Percentiles rank a stretch among this genome's conserved stretches.
Conservation (phyloP, 257 asterid genomes). For the Solanum bukasovii region DNA sequence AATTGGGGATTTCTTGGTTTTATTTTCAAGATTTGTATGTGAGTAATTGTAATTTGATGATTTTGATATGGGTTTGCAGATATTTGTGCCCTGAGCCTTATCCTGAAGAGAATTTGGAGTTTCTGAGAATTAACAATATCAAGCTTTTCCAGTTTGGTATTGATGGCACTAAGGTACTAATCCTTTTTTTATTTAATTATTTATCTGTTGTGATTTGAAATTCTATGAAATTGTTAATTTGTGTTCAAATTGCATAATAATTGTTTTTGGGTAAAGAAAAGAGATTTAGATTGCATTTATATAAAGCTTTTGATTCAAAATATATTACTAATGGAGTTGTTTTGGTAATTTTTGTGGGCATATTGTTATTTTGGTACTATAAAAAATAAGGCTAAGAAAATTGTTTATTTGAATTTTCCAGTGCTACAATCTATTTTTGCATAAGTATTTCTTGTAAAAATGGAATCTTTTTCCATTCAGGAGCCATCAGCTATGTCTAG, state of each 20-base stretch:
- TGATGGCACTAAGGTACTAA: slow-evolving; percentile 29
- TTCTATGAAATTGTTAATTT: no score
- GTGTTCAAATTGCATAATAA: background rate
- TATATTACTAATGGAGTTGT: background rate
- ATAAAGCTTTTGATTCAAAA: background rate
- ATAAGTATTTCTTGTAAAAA: background rate
- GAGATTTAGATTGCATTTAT: background rate
- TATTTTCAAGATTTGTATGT: background rate
- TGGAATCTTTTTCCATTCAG: slow-evolving; percentile 10
- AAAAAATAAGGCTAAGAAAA: background rate
- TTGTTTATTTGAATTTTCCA: background rate
- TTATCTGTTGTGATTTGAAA: background rate
- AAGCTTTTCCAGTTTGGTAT: slow-evolving; percentile 39
- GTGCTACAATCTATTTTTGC: background rate
- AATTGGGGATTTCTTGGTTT: background rate
- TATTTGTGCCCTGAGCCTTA: slow-evolving; percentile 40
- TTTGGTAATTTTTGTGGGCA: background rate
- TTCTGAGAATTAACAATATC: slow-evolving; percentile 20
- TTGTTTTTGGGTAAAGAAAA: background rate
- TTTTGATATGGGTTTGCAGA: slow-evolving; percentile 9
- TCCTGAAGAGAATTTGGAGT: slow-evolving; percentile 28
- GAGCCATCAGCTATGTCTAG: slow-evolving; percentile 25
- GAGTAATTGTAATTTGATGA: background rate
- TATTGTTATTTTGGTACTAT: background rate
- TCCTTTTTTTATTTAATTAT: no score